These are phyloP conservation scores for Boletus subparvulus DNA, from an alignment of 768 basidiomycete genomes.

Conservation along the genomic window DNA sequence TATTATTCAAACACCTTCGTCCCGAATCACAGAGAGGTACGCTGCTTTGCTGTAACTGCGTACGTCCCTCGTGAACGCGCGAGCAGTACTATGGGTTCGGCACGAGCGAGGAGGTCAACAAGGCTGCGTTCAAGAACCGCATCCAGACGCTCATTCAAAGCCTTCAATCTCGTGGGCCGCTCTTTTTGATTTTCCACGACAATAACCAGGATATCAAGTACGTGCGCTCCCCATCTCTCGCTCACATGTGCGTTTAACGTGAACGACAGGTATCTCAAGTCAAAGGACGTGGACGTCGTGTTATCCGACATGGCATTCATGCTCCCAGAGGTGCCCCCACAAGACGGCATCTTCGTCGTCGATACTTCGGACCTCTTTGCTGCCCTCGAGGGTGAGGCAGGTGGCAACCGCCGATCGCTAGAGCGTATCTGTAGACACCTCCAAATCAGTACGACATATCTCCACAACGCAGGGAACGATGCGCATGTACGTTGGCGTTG, in stretches of 20 bases:
- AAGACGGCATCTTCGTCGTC: slow-evolving; percentile 58
- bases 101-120: slow-evolving; percentile 52
- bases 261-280: slow-evolving; percentile 50
- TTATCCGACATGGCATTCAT: slow-evolving; percentile 51
- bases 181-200: slow-evolving; percentile 84
- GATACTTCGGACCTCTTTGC: slow-evolving; percentile 77
- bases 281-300: slow-evolving; percentile 48
- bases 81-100: slow-evolving; percentile 68
- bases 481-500: slow-evolving; percentile 56
- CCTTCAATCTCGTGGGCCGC: slow-evolving; percentile 48
- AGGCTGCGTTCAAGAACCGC: slow-evolving; percentile 48
- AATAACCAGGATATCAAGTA: slow-evolving; percentile 75
- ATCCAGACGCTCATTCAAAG: slow-evolving; percentile 47
- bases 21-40: slow-evolving; percentile 58
- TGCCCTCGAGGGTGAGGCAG: slow-evolving; percentile 64
- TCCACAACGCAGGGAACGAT: slow-evolving; percentile 89
- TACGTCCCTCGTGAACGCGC: neutral
- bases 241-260: neutral
- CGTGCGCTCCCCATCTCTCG: neutral
- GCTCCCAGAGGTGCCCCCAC: slow-evolving; percentile 56
- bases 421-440: slow-evolving; percentile 64
- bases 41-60: neutral
- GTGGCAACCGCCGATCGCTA: slow-evolving; percentile 53
- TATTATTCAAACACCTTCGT: slow-evolving; percentile 65
- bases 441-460: slow-evolving; percentile 49